Conservation (phyloP, 768 basidiomycete genomes). For the Baorangia bicolor region DNA sequence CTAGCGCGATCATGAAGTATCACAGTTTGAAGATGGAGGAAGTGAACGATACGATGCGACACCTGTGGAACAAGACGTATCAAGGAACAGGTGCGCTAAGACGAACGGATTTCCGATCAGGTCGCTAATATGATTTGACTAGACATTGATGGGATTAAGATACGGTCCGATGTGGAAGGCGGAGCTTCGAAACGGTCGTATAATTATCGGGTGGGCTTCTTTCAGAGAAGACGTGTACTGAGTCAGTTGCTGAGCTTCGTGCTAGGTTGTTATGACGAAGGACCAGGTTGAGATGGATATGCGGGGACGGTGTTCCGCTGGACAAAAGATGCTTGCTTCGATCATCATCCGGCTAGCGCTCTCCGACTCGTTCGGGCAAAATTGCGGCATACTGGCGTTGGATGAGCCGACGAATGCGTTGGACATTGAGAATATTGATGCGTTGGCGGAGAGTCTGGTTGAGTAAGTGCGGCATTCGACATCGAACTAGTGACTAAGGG, state of each 20-base stretch:
- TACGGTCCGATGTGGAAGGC: slow-evolving; percentile 91
- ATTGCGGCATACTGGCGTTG: slow-evolving; percentile 95
- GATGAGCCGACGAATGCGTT: slow-evolving; percentile 99
- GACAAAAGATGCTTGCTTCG: slow-evolving; percentile 97
- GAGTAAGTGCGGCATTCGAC: slow-evolving; percentile 60
- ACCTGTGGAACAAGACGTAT: slow-evolving; percentile 98
- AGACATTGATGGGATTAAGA: slow-evolving; percentile 99
- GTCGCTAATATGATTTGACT: slow-evolving; percentile 13
- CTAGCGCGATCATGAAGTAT: slow-evolving; percentile 97
- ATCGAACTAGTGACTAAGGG: background rate
- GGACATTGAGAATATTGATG: slow-evolving; percentile 94
- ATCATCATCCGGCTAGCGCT: slow-evolving; percentile 97
- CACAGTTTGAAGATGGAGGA: slow-evolving; percentile 98
- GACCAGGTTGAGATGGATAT: slow-evolving; percentile 99
- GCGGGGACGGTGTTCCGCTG: slow-evolving; percentile 97
- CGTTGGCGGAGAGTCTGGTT: slow-evolving; percentile 85
- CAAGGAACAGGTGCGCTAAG: slow-evolving; percentile 83
- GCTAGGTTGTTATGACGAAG: slow-evolving; percentile 96
- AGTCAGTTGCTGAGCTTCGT: slow-evolving; percentile 15
- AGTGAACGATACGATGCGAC: slow-evolving; percentile 96
- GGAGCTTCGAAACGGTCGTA: slow-evolving; percentile 89
- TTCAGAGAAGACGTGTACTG: slow-evolving; percentile 1
- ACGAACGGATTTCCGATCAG: background rate
- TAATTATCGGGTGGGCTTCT: slow-evolving; percentile 81
- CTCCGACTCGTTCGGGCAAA: slow-evolving; percentile 96